Percentiles rank a stretch among this genome's conserved stretches.
Conservation (phyloP, 305 asterid genomes). For the Fraxinus dipetala region DNA sequence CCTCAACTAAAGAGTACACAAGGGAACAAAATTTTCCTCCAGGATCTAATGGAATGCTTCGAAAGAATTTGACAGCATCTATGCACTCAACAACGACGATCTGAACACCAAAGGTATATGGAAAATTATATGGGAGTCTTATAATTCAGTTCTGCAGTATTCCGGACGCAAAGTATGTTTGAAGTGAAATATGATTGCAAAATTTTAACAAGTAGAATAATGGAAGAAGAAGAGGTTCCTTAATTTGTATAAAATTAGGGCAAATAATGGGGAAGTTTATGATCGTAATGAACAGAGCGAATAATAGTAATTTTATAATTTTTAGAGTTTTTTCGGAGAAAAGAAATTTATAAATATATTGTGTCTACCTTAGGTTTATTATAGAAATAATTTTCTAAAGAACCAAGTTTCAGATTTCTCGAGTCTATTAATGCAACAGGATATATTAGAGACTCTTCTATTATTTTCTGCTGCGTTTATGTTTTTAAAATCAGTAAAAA, state of each 20-base stretch:
- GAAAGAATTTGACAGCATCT: not conserved
- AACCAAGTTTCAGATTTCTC: not conserved
- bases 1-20: not conserved
- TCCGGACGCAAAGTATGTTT: not conserved
- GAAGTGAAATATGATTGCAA: not conserved
- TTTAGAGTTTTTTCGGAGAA: not conserved
- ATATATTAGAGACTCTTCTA: not conserved
- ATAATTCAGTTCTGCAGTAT: not conserved
- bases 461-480: not conserved
- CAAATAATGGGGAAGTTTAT: not conserved
- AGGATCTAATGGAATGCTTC: not conserved
- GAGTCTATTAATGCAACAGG: not conserved
- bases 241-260: not conserved
- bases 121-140: not conserved
- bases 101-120: not conserved
- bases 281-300: not conserved
- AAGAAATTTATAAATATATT: not conserved
- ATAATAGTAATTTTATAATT: not conserved
- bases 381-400: not conserved
- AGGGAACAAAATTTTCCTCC: not conserved
- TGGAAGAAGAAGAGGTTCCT: not conserved
- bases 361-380: not conserved
- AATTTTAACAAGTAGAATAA: not conserved
- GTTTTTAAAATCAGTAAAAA: not conserved
- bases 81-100: not conserved